Evolutionary conservation across 495 filamentous ascomycete species (phyloP), one percentile per base, ranked within the genome.

Genomic region (Annulohypoxylon stygium): DNA sequence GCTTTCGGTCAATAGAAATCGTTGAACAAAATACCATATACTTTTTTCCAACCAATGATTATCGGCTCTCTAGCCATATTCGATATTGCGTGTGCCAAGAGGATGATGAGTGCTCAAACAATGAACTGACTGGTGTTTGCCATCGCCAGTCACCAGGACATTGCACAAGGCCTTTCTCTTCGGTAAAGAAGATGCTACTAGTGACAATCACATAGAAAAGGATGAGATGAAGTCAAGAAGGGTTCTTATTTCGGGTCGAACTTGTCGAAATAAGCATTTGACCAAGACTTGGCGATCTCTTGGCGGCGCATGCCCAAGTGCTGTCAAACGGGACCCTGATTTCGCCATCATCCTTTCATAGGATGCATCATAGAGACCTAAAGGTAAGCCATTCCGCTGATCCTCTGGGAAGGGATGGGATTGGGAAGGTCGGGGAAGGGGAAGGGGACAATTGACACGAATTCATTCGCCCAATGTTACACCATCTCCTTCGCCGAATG

Each of bases 271-370:
- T 73, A 78, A 76, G 74, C 76, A 64, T 76, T 76, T 65, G 67
- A 66, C 71, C 69, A 65, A 69, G 64, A 70, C 77, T 79, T 79
- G 77, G 77, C 77, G 70, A 79, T 77, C 77, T 75, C 75, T 76
- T 79, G 75, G 76, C 72, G 50, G 55, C 43, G 70, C 69, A 58
- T 61, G 26, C 48, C 50, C 25, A 16, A 50, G 51, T 61, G 54
- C 59, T 64, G 57, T 69, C 70, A 65, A 73, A 69, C 51, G 63
- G 69, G 63, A 34, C 63, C 58, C 57, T 63, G 58, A 72, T 72
- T 72, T 67, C 69, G 58, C 63, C 63, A 67, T 66, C 63, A 67
- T 66, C 18, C 45, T 34, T 37, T 69, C 66, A 54, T 60, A 55
- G 10, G 12, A 11, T 20, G 16, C 9, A 51, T 30, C 25, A 11